Evolutionary conservation across 2,329 filamentous ascomycete genomes (phyloP), one percentile per base, ranked within the genome.

Genomic region (Apiospora koreana): DNA sequence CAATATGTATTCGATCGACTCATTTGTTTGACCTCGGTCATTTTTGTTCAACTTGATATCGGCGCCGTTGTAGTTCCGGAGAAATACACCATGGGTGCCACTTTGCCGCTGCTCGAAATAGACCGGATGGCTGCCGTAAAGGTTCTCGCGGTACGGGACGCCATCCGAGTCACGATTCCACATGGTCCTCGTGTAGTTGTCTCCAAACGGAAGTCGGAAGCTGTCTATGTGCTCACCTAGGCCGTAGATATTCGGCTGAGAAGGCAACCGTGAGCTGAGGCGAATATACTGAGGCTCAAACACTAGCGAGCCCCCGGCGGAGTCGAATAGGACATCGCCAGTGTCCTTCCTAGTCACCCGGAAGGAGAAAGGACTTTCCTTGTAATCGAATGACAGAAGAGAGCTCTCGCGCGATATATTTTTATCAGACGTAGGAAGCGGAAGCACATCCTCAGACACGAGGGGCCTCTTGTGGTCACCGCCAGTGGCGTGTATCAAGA

Each of bases 211-310:
- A 4, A 94, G 83, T 65, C 88, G 86, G 76, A 94, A 89, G 1
- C 89, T 84, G 74, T 95, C 93, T 2, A 88, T 90, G 78, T 94
- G 92, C 80, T 95, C 93, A 43, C 93, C 93, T 1, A 95, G 85
- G 0, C 94, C 93, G 77, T 96, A 96, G 5, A 96, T 82, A 75
- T 92, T 89, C 0, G 93, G 92, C 68, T 90, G 83, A 0, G 87
- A 80, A 0, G 93, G 93, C 14, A 96, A 83, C 72, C 85, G 87
- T 1, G 93, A 95, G 54, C 91, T 87, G 70, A 95, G 84, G 28
- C 91, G 88, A 28, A 95, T 80, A 76, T 94, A 95, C 79, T 96
- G 93, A 12, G 89, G 89, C 81, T 96, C 91, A 75, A 94, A 96
- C 64, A 96, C 84, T 12, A 96, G 82, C 12, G 85, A 83, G 4